A percentile compares a stretch with the other conserved stretches of the same genome.
Evolutionary conservation across 768 basidiomycete species (phyloP).

Genomic region (Auriscalpium orientale): DNA sequence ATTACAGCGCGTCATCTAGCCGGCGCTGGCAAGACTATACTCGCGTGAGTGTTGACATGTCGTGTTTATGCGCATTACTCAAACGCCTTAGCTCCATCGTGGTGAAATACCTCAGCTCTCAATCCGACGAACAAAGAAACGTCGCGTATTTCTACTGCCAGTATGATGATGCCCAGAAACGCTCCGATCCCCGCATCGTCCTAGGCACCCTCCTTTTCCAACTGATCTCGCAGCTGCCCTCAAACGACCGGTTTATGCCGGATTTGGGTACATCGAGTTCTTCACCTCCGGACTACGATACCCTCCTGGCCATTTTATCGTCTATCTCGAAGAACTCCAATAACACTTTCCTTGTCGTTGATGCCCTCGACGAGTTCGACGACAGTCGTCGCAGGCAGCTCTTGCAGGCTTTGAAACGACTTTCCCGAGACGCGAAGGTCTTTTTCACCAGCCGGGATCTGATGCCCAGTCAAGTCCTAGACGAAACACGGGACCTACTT

Average conservation of each 20-base stretch:
- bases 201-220: slow-evolving; percentile 4
- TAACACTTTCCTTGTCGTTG: background rate
- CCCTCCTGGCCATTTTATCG: no score
- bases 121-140: background rate
- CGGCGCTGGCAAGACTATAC: slow-evolving; percentile 3
- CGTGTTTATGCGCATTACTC: background rate
- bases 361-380: slow-evolving; percentile 4
- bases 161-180: slow-evolving; percentile 2
- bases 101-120: background rate
- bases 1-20: background rate
- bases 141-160: slow-evolving; percentile 5
- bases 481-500: no score
- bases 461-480: no score
- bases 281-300: no score
- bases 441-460: slow-evolving; percentile 3
- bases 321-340: no score
- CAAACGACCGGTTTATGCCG: background rate
- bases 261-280: no score
- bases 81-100: background rate
- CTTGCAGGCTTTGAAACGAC: background rate
- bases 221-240: background rate
- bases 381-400: background rate
- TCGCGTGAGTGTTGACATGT: background rate
- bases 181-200: background rate
- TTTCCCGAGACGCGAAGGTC: background rate